Conservation (phyloP, 768 basidiomycete species). For the Symmetrospora coprosmae region DNA sequence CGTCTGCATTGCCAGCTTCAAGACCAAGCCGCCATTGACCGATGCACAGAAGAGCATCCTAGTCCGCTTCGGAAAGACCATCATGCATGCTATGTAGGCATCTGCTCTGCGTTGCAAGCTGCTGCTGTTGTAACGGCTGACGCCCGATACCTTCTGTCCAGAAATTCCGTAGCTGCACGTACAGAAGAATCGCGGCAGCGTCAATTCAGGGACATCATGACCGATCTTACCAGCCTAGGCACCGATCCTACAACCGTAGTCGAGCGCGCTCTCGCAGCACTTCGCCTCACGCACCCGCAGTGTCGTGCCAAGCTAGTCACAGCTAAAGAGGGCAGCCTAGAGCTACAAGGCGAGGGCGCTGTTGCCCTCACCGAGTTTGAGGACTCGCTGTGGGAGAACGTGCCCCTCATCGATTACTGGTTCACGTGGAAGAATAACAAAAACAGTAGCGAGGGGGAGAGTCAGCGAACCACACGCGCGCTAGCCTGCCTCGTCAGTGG, state of each 20-base stretch:
- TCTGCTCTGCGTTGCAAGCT: neutral
- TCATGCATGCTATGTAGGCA: conserved; percentile 12
- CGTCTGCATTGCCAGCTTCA: neutral
- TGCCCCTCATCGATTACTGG: neutral
- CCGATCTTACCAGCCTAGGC: neutral
- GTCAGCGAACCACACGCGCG: neutral
- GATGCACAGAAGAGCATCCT: neutral
- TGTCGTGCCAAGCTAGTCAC: neutral
- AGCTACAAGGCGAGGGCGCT: neutral
- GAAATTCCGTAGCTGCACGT: neutral
- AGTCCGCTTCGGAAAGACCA: neutral
- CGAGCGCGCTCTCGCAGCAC: neutral
- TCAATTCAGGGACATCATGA: neutral
- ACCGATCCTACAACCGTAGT: neutral
- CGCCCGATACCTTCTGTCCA: neutral
- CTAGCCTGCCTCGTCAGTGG: neutral
- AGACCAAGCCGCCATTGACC: neutral
- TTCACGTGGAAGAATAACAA: neutral
- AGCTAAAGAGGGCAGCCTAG: neutral
- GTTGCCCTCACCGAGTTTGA: neutral
- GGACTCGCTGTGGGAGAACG: conserved; percentile 2
- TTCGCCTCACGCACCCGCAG: neutral
- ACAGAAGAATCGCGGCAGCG: neutral
- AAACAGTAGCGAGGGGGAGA: neutral
- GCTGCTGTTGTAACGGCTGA: neutral